These are phyloP conservation scores for Boeremia exigua DNA, from an alignment of 2,329 filamentous ascomycete genomes.

Conservation along the genomic window DNA sequence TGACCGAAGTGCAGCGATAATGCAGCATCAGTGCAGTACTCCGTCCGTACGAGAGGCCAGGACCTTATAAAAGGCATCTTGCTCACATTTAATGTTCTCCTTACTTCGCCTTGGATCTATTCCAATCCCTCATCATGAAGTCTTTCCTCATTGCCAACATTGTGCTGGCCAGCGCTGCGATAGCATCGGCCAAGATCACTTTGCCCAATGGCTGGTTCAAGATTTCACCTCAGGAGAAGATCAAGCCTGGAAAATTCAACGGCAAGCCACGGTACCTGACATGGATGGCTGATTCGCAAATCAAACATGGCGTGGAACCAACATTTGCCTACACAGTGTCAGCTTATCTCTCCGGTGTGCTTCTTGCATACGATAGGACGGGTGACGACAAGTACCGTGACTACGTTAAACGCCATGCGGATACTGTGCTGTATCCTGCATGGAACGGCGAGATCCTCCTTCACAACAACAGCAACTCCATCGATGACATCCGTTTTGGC, in stretches of 20 bases:
- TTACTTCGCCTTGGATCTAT: not conserved
- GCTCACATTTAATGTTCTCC: not conserved
- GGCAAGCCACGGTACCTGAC: slow-evolving; percentile 22
- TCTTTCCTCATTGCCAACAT: slow-evolving; percentile 6
- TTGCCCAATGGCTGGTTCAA: slow-evolving; percentile 25
- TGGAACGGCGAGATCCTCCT: slow-evolving; percentile 30
- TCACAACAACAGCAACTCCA: slow-evolving; percentile 50
- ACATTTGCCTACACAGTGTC: slow-evolving; percentile 27
- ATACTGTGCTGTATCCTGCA: slow-evolving; percentile 50
- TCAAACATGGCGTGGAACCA: slow-evolving; percentile 30
- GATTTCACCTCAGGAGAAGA: slow-evolving; percentile 19
- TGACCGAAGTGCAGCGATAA: not conserved
- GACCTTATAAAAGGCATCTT: not conserved
- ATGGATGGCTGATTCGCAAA: slow-evolving; percentile 32
- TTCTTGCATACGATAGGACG: slow-evolving; percentile 26
- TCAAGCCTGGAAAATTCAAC: slow-evolving; percentile 15
- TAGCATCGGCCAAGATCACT: slow-evolving; percentile 18
- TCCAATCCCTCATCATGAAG: slow-evolving; percentile 8
- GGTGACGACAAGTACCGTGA: slow-evolving; percentile 24
- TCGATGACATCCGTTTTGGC: slow-evolving; percentile 56
- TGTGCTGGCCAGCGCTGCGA: slow-evolving; percentile 13
- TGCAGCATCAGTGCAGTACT: not conserved
- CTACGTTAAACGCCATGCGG: slow-evolving; percentile 57
- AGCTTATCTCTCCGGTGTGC: slow-evolving; percentile 23
- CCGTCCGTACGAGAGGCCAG: not conserved